Evolutionary conservation across 768 basidiomycete species (phyloP).

Genomic region (Kwoniella shandongensis): DNA sequence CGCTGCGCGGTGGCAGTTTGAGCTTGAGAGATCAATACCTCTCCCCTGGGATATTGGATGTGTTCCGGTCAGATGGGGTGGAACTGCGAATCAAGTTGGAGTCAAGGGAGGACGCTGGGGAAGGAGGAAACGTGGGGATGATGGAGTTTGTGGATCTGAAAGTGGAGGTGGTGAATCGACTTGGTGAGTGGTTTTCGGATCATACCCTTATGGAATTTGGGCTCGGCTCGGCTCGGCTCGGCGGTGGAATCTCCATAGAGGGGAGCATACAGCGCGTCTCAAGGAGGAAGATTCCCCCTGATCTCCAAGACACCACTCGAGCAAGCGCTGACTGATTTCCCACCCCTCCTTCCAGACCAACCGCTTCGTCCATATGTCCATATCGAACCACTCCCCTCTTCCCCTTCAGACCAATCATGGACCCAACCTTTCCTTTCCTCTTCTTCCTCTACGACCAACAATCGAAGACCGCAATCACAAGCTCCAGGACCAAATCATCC

Average conservation of each 20-base stretch:
- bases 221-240: too few relatives aligned
- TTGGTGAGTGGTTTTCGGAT: constrained; percentile 27
- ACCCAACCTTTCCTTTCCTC: constrained; percentile 6
- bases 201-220: too few relatives aligned
- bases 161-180: constrained; percentile 32
- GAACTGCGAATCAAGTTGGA: constrained; percentile 58
- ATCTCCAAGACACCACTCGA: too few relatives aligned
- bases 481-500: neutral
- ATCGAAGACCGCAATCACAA: neutral
- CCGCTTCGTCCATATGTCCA: constrained; percentile 27
- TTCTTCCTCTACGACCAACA: neutral
- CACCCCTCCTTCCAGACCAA: neutral
- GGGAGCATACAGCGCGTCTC: too few relatives aligned
- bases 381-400: constrained; percentile 25
- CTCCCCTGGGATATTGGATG: constrained; percentile 74
- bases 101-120: neutral
- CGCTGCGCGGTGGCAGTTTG: constrained; percentile 71
- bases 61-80: constrained; percentile 68
- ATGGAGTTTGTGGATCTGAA: constrained; percentile 42
- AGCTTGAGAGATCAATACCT: constrained; percentile 75
- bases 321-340: too few relatives aligned
- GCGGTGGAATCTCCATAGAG: too few relatives aligned
- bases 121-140: constrained; percentile 4
- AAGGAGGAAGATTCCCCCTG: too few relatives aligned
- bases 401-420: constrained; percentile 21